Evolutionary conservation across 1,284 basidiomycete species (phyloP), one percentile per base, ranked within the genome.

Genomic region (Cerrena zonata): DNA sequence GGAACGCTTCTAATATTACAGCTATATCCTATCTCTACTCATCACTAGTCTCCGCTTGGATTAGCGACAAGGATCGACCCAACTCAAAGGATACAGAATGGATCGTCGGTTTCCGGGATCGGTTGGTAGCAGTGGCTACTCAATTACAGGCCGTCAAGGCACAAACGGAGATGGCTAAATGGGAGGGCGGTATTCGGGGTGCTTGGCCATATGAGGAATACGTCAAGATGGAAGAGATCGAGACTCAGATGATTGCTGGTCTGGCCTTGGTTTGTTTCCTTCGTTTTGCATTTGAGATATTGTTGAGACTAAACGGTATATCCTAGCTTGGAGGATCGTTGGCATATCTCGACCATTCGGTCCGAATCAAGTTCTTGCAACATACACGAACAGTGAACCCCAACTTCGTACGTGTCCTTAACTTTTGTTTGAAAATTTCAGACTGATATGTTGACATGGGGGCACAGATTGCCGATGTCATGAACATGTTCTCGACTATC

Each of bases 181-280:
- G 76, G 71, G 71, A 77, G 61, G 72, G 78, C 34, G 71, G 61
- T 55, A 66, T 79, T 15, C 68, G 78, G 7, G 79, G 79, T 5
- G 65, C 64, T 36, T 82, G 78, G 78, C 72, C 77, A 3, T 60
- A 59, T 12, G 69, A 74, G 38, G 72, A 78, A 44, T 82, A 80
- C 54, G 62, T 61, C 42, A 63, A 63, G 43, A 55, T 81, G 10
- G 56, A 71, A 5, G 65, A 71, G 40, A 60, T 71, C 2, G 67
- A 77, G 61, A 54, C 60, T 26, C 71, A 74, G 27, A 78, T 77
- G 72, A 58, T 75, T n/a, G 53, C 59, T 2, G 65, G 63, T 50
- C 57, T 78, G 7, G 63, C 69, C 1, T 66, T 75, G 67, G 75
- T 77, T 45, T 23, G 66, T 57, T 47, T 30, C 4, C 21, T 45